Base-by-base conservation (phyloP, 306 rosid species). In the Corylus avellana region DNA sequence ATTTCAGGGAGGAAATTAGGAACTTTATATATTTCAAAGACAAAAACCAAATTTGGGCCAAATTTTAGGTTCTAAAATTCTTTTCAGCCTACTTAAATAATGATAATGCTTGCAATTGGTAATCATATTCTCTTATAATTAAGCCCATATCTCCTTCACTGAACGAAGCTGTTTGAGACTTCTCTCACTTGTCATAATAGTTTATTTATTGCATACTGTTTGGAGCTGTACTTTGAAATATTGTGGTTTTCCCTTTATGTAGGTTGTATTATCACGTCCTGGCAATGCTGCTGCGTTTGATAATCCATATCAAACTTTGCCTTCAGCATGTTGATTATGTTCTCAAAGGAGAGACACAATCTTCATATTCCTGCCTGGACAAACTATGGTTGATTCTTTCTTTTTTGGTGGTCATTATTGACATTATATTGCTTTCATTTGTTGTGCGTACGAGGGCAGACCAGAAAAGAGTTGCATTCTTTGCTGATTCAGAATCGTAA, bases 261-360 rank as follows among this genome's bases (percentile, higher is more conserved):
- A 88, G 92, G 75, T 88, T 8, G 90, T 88, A 37, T 81, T 83
- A 72, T 88, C 92, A 8, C 80, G 90, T 5, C 92, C 92, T 1
- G 88, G 90, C 6, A 86, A 88, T 49, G 85, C 67, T 64, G 75
- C 84, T 4, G 80, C 87, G 39, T 83, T 86, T 70, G 44, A 42
- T 80, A 69, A 86, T 59, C 78, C 90, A n/a, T 86, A 84, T 72
- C 35, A 75, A 73, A 82, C 78, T 51, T 72, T 75, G 35, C 84
- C 84, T 61, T 79, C 81, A 37, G 77, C 86, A 11, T 51, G 48
- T 27, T 78, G 75, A 81, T 22, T n/a, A 6, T 16, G 70, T 16
- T 37, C 44, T 63, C 44, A 32, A 63, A 6, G 70, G 32, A 14
- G 17, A 32, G 3, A 63, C 14, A 22, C 25, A 14, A 29, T 32